These are phyloP conservation scores for Kondoa subrosea DNA, from an alignment of 768 basidiomycete species.

Conservation along the genomic window DNA sequence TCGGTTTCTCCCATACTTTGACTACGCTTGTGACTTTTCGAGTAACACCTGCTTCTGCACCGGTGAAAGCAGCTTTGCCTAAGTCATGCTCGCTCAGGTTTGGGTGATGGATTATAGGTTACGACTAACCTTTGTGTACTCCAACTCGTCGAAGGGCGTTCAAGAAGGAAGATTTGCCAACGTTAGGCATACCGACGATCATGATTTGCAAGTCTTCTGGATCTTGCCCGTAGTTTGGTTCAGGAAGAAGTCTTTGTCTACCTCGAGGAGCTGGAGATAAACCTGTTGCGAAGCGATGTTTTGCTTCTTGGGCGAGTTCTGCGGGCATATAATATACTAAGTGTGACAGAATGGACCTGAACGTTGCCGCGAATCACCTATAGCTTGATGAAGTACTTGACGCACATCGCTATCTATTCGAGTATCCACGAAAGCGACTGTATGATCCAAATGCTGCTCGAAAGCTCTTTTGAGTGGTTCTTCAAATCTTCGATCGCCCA, in stretches of 20 bases:
- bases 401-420: conserved; percentile 31
- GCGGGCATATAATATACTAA: not conserved
- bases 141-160: conserved; percentile 78
- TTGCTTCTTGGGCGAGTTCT: not conserved
- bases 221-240: not conserved
- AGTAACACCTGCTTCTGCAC: conserved; percentile 77
- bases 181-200: conserved; percentile 97
- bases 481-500: conserved; percentile 74
- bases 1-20: conserved; percentile 59
- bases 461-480: conserved; percentile 38
- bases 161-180: conserved; percentile 85
- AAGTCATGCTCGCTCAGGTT: conserved; percentile 30
- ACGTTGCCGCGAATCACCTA: conserved; percentile 31
- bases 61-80: conserved; percentile 77
- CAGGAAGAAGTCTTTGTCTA: not conserved
- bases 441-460: conserved; percentile 29
- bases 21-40: conserved; percentile 72
- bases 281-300: not conserved
- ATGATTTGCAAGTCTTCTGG: conserved; percentile 57
- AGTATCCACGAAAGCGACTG: conserved; percentile 35
- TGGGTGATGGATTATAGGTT: not conserved
- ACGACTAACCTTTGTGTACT: conserved; percentile 61
- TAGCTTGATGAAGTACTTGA: conserved; percentile 31
- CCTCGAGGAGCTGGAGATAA: not conserved
- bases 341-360: not conserved